A percentile compares a stretch with the other conserved stretches of the same genome.
These are phyloP conservation scores for Sporothrix pallida DNA, from an alignment of 2,329 filamentous ascomycete species.

Conservation along the genomic window DNA sequence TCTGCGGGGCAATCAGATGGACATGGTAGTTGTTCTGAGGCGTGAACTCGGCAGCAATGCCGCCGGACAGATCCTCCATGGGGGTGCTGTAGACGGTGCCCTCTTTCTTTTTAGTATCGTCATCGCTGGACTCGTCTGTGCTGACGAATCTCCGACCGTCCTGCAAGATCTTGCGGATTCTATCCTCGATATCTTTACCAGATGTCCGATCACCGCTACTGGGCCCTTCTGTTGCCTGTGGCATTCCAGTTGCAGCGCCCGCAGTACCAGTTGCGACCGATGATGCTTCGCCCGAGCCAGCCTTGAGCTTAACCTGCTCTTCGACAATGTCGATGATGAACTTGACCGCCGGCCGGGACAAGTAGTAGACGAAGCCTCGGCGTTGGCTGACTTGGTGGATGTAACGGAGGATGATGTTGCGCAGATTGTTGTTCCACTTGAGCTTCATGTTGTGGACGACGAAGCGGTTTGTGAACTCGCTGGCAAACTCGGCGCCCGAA, in stretches of 20 bases:
- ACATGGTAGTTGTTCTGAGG: conserved; percentile 94
- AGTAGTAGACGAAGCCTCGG: conserved; percentile 95
- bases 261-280: conserved; percentile 39
- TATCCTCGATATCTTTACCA: conserved; percentile 74
- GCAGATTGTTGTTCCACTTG: conserved; percentile 96
- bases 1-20: conserved; percentile 93
- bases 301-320: conserved; percentile 80
- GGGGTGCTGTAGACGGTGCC: conserved; percentile 47
- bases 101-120: conserved; percentile 22
- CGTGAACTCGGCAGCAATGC: conserved; percentile 85
- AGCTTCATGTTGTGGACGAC: conserved; percentile 97
- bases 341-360: conserved; percentile 93
- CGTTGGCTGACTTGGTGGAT: conserved; percentile 97
- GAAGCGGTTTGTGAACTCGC: conserved; percentile 97
- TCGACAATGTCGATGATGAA: conserved; percentile 98
- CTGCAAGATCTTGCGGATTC: conserved; percentile 81
- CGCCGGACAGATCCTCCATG: conserved; percentile 69
- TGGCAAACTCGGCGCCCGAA: conserved; percentile 79
- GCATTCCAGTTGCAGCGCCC: conserved; percentile 40
- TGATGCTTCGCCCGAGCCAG: not conserved
- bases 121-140: conserved; percentile 58
- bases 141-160: conserved; percentile 84
- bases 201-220: conserved; percentile 62
- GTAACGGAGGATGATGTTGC: conserved; percentile 96
- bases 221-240: conserved; percentile 45